Evolutionary conservation across 169 alveolate genomes (phyloP).

Genomic region (Plasmodium inui): DNA sequence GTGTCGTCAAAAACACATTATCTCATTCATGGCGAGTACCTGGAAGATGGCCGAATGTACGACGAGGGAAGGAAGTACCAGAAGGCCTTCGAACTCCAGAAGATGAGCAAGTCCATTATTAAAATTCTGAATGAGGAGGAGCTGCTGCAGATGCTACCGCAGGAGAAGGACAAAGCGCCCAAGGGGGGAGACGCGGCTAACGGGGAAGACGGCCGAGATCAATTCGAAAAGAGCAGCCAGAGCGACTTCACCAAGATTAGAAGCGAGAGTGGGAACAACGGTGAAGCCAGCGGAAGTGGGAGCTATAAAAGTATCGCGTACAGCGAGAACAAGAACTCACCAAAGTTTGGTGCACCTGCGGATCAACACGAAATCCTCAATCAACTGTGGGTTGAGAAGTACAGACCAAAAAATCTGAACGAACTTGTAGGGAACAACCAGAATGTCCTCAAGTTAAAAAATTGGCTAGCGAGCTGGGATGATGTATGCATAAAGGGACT

Average conservation of each 20-base stretch:
- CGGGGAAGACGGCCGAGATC: background rate
- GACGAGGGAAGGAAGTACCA: conserved; percentile 92
- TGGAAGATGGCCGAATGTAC: conserved; percentile 96
- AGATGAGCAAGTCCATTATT: conserved; percentile 73
- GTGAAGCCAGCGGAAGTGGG: background rate
- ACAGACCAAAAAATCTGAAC: conserved; percentile 91
- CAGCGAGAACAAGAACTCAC: background rate
- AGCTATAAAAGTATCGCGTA: background rate
- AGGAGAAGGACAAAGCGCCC: conserved; percentile 49
- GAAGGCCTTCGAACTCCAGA: conserved; percentile 85
- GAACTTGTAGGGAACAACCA: conserved; percentile 95
- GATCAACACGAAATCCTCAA: background rate
- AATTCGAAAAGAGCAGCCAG: background rate
- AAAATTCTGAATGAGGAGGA: conserved; percentile 86
- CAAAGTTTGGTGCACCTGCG: background rate
- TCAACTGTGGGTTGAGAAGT: conserved; percentile 94
- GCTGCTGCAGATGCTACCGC: conserved; percentile 81
- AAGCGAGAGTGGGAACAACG: background rate
- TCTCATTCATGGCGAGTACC: conserved; percentile 91
- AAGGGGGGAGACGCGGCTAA: conserved; percentile 2
- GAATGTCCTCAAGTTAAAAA: conserved; percentile 87
- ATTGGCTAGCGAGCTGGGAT: conserved; percentile 96
- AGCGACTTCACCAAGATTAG: background rate
- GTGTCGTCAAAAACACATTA: conserved; percentile 93
- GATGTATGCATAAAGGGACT: conserved; percentile 90